Evolutionary conservation across 2,329 filamentous ascomycete species (phyloP), one percentile per base, ranked within the genome.

Genomic region (Ciborinia camelliae): DNA sequence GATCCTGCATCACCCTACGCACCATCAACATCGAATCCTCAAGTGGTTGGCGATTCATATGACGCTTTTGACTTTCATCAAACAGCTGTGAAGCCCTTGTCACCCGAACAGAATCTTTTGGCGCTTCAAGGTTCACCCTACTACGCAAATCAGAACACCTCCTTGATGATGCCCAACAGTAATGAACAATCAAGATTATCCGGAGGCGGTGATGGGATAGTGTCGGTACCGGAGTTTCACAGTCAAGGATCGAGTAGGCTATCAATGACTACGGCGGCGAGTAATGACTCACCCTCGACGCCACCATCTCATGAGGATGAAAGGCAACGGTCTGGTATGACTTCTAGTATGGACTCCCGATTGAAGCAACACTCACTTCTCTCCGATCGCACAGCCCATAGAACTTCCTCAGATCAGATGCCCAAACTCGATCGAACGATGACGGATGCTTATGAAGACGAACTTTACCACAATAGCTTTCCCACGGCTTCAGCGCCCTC

Each of bases 381-480:
- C 76, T 78, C 63, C 66, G 67, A 70, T 59, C 28, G 65, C 74
- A 73, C 77, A 79, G 74, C 76, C 80, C 77, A 72, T 81, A 86
- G 83, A 86, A 80, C 80, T 67, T 80, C 81, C 47, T 26, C 58
- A 1, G 41, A 35, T 35, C 55, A 58, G 15, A 80, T 87, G 32
- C 90, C 92, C 32, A 95, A 94, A 77, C 84, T 96, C 68, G 89
- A 92, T 70, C 84, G 92, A 64, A 95, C 92, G 0, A 91, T 95
- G 79, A 94, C 92, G 23, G 92, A 96, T 73, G 84, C 91, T 58
- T 94, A 90, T 73, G 84, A 86, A 72, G 93, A 97, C 75, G 91
- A 95, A 76, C 83, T 96, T 0, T 96, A 89, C 71, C 88, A 90
- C 0, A n/a, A n/a, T n/a, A 84, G 82, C 71, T 86, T 87, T 66